Evolutionary conservation across 169 alveolate genomes (phyloP), one percentile per base, ranked within the genome.

Genomic region (Plasmodium inui): DNA sequence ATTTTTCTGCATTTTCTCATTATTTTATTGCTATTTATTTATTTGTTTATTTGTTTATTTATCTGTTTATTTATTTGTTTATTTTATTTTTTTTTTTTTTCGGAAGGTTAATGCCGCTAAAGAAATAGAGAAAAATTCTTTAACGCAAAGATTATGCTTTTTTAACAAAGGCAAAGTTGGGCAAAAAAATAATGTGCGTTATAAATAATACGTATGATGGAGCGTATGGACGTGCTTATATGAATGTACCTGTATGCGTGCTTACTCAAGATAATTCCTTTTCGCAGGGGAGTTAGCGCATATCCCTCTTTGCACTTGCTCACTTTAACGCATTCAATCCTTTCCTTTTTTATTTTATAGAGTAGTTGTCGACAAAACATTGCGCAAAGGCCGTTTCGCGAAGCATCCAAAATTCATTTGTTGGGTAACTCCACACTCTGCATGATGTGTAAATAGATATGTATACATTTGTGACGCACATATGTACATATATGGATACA

Each of bases 41-140:
- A 3, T 17, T 79, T 79, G 19, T 30, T 57, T 28, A 8, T 79
- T 81, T 46, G 57, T n/a, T 14, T 19, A 10, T 28, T 46, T 81
- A 41, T 12, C 12, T 79, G 17, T 22, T 79, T 81, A 22, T 44
- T 46, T 67, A 9, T 32, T 78, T 78, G 39, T 34, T 28, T 78
- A n/a, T 55, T 55, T 55, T 1, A 2, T 81, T 19, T 81, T 81
- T 50, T 81, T 46, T 80, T 46, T 50, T 46, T 46, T 28, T 26
- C 44, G 22, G 12, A 26, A 41, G 41, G 61, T 82, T 55, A 7
- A 28, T 10, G 12, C 12, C 70, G 14, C 67, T 28, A 9, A 55
- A 17, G 55, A 57, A 57, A 82, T 26, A 82, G 90, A 82, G 79
- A 55, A 50, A 50, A 82, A 82, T 12, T 82, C 81, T 82, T 82